A percentile compares a stretch with the other conserved stretches of the same genome.
These are phyloP conservation scores for Saccharomyces jurei DNA, from an alignment of 805 yeast genomes.

Conservation along the genomic window DNA sequence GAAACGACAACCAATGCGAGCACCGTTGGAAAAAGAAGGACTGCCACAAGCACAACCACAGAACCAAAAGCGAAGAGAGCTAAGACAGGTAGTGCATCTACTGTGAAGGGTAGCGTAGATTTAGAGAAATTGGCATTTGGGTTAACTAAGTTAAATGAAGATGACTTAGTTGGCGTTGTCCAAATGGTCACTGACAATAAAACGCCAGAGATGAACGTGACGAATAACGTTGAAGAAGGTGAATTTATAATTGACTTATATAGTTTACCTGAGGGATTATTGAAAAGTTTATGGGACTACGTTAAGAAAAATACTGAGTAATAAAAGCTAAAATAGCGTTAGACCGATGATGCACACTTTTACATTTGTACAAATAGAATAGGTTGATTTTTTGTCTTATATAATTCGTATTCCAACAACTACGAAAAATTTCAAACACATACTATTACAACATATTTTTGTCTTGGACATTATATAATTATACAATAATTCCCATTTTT, in stretches of 20 bases:
- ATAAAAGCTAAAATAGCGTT: not conserved
- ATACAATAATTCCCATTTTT: not conserved
- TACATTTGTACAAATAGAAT: not conserved
- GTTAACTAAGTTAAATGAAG: constrained; percentile 79
- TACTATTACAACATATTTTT: not conserved
- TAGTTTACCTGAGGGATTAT: constrained; percentile 84
- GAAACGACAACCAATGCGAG: constrained; percentile 29
- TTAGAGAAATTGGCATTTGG: constrained; percentile 86
- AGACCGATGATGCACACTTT: not conserved
- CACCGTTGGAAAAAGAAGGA: constrained; percentile 22
- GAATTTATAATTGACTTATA: constrained; percentile 95
- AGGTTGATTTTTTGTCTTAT: not conserved
- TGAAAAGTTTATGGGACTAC: constrained; percentile 92
- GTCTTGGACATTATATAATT: not conserved
- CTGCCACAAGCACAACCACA: constrained; percentile 7
- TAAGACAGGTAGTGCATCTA: constrained; percentile 33
- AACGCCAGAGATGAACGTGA: constrained; percentile 91
- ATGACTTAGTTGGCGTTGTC: constrained; percentile 87
- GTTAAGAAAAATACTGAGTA: constrained; percentile 60
- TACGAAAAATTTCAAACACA: not conserved
- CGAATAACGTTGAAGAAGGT: constrained; percentile 92
- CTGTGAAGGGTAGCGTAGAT: constrained; percentile 72
- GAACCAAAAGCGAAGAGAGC: constrained; percentile 43
- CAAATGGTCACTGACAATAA: constrained; percentile 97
- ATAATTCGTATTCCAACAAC: not conserved